Conservation (phyloP, 2,329 filamentous ascomycete species). For the Rhexocercosporidium sp. region DNA sequence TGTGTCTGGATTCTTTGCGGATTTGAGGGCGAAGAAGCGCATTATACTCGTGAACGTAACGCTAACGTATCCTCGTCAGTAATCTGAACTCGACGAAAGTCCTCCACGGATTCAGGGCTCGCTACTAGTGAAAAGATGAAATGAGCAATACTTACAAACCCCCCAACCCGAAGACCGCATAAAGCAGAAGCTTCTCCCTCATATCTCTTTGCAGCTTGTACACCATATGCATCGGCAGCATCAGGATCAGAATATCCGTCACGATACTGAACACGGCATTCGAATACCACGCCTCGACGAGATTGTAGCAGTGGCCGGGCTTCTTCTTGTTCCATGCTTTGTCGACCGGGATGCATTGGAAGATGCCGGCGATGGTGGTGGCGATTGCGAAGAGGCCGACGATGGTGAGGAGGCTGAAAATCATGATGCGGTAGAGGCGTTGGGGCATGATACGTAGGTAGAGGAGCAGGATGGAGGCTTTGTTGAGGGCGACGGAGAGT, state of each 20-base stretch:
- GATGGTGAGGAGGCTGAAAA: constrained; percentile 16
- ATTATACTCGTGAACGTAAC: constrained; percentile 43
- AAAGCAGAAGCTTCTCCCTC: constrained; percentile 54
- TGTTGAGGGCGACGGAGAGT: constrained; percentile 23
- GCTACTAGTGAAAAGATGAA: background rate
- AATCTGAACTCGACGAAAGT: background rate
- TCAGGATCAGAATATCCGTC: constrained; percentile 25
- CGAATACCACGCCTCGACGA: constrained; percentile 26
- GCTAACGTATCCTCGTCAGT: constrained; percentile 19
- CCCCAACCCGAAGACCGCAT: constrained; percentile 44
- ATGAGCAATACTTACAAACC: constrained; percentile 40
- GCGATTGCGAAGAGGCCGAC: constrained; percentile 21
- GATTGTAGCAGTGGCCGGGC: constrained; percentile 24
- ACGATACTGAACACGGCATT: constrained; percentile 26
- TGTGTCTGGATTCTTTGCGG: constrained; percentile 24
- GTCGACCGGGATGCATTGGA: constrained; percentile 27
- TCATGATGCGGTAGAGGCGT: constrained; percentile 17
- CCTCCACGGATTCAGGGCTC: too few species aligned
- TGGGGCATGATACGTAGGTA: constrained; percentile 28
- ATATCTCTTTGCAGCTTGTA: constrained; percentile 25
- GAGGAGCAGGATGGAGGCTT: constrained; percentile 25
- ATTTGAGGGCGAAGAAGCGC: constrained; percentile 34
- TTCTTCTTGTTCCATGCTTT: constrained; percentile 26
- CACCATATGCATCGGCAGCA: constrained; percentile 28
- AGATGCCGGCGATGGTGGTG: constrained; percentile 23